Evolutionary conservation across 2,329 filamentous ascomycete genomes (phyloP).

Genomic region (Trichophyton mentagrophytes): DNA sequence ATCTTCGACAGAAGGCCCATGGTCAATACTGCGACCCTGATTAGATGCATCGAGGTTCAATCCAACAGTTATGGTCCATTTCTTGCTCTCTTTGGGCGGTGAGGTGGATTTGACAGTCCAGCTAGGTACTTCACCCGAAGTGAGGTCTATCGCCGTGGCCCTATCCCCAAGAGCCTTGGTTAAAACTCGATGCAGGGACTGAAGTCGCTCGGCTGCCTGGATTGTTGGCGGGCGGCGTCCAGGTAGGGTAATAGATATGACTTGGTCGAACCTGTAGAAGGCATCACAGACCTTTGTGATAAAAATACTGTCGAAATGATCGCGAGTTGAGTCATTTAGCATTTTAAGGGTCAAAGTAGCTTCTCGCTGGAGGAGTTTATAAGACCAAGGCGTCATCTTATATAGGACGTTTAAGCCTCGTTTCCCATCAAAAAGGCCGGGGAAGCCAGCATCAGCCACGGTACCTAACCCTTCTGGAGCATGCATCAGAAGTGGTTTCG

Average conservation of each 20-base stretch:
- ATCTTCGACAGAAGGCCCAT: conserved; percentile 74
- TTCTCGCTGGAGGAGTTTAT: conserved; percentile 57
- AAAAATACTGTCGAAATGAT: conserved; percentile 78
- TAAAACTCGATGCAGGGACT: conserved; percentile 49
- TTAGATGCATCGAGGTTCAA: conserved; percentile 61
- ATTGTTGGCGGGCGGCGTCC: conserved; percentile 21
- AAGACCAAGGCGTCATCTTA: conserved; percentile 85
- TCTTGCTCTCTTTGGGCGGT: conserved; percentile 18
- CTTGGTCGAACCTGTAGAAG: conserved; percentile 43
- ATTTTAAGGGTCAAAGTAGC: conserved; percentile 61
- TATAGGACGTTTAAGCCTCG: conserved; percentile 70
- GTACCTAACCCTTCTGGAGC: conserved; percentile 17
- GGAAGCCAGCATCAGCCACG: conserved; percentile 36
- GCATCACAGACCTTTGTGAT: conserved; percentile 48
- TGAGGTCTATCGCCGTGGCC: conserved; percentile 53
- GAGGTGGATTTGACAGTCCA: conserved; percentile 39
- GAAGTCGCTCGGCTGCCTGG: conserved; percentile 17
- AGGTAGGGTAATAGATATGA: conserved; percentile 28
- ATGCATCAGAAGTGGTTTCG: conserved; percentile 47
- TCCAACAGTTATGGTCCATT: conserved; percentile 44
- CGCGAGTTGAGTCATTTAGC: conserved; percentile 57
- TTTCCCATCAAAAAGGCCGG: conserved; percentile 65
- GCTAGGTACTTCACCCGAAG: conserved; percentile 25
- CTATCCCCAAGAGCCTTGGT: conserved; percentile 63
- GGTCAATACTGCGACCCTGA: conserved; percentile 65